Conservation (phyloP, 148 eudicot species). For the Fallopia convolvulus region DNA sequence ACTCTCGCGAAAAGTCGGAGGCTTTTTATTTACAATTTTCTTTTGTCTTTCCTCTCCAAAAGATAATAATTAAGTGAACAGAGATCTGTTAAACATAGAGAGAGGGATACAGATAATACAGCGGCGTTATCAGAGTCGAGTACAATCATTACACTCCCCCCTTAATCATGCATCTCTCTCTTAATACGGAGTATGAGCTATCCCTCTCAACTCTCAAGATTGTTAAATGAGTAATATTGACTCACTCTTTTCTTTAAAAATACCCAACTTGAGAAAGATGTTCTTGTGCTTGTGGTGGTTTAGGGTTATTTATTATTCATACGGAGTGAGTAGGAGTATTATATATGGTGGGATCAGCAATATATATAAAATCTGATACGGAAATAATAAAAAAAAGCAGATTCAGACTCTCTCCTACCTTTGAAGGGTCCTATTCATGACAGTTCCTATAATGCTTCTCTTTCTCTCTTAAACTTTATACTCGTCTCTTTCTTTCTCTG, state of each 20-base stretch:
- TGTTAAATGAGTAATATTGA: neutral
- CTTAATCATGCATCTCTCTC: conserved; percentile 3
- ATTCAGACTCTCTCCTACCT: neutral
- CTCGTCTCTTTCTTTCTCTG: neutral
- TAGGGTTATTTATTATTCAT: neutral
- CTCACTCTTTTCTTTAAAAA: neutral
- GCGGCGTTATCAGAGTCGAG: conserved; percentile 17
- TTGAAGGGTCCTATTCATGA: conserved; percentile 13
- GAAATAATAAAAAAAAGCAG: neutral
- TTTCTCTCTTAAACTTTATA: neutral
- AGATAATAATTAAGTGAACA: neutral
- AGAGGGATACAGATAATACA: neutral
- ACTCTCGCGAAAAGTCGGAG: conserved; percentile 11
- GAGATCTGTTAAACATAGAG: neutral
- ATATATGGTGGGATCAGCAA: neutral
- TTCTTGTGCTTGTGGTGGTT: too few relatives aligned
- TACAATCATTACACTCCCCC: conserved; percentile 15
- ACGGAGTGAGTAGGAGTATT: neutral
- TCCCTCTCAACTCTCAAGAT: conserved; percentile 12
- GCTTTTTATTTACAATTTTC: neutral
- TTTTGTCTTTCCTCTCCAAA: neutral
- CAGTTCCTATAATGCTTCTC: conserved; percentile 8
- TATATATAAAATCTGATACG: neutral
- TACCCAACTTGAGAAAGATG: neutral
- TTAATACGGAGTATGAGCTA: neutral